These are phyloP conservation scores for Dictyophora rubrovolvata DNA, from an alignment of 768 basidiomycete species.

Conservation along the genomic window DNA sequence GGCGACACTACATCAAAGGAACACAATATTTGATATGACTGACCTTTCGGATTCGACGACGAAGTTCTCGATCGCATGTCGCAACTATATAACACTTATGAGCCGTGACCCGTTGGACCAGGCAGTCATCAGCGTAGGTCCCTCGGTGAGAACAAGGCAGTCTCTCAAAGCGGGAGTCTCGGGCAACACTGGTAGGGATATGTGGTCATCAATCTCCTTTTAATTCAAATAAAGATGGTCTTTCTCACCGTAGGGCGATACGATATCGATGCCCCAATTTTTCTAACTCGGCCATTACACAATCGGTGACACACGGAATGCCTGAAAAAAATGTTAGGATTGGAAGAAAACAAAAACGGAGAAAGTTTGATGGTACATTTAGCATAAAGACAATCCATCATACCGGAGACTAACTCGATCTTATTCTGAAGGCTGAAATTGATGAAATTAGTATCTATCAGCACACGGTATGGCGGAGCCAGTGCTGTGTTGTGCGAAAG, in stretches of 20 bases:
- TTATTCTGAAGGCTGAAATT: conserved; percentile 98
- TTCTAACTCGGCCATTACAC: conserved; percentile 96
- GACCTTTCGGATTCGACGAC: conserved; percentile 76
- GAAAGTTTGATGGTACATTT: conserved; percentile 56
- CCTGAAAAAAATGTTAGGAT: conserved; percentile 34
- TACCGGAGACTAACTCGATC: conserved; percentile 88
- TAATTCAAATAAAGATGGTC: not conserved
- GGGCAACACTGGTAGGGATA: conserved; percentile 62
- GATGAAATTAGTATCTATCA: conserved; percentile 99
- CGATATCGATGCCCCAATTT: conserved; percentile 95
- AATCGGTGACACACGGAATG: conserved; percentile 98
- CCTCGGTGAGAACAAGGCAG: conserved; percentile 86
- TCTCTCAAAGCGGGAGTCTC: conserved; percentile 94
- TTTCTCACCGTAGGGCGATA: conserved; percentile 76
- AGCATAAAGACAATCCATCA: conserved; percentile 99
- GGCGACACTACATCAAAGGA: not conserved
- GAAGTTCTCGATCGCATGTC: conserved; percentile 92
- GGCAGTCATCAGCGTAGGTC: conserved; percentile 98
- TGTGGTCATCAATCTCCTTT: conserved; percentile 1
- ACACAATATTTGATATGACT: not conserved
- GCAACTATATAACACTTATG: conserved; percentile 97
- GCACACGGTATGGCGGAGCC: conserved; percentile 91
- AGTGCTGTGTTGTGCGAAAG: conserved; percentile 92
- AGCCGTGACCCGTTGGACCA: conserved; percentile 89
- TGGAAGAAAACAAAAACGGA: conserved; percentile 3